Base-by-base conservation (phyloP, 495 filamentous ascomycete species). In the Hypomontagnella monticulosa region DNA sequence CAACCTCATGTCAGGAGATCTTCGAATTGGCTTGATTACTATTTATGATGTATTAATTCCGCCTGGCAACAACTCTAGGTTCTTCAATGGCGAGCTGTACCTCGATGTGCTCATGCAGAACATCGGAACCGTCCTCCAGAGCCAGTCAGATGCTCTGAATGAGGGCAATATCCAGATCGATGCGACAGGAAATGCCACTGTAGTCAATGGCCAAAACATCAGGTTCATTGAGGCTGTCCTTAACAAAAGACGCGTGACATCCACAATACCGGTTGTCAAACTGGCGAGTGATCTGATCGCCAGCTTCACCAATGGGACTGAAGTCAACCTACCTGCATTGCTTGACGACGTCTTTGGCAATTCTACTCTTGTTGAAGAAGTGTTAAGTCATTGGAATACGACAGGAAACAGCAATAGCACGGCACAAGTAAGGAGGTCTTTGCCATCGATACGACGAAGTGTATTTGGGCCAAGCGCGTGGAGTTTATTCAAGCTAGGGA, bases 51-150 rank as follows among this genome's bases (percentile, higher is more conserved):
- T 81, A 6, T 15, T 71, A 4, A 60, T 84, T 4, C 68, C 72
- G 27, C 80, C 74, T 1, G 82, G 82, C 6, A 80, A 82, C 66
- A 84, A 84, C 66, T 76, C 73, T 8, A 64, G 78, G 5, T 59
- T 63, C 5, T 74, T 80, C 48, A 70, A 76, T 27, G 81, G 79
- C 11, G 61, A 72, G 30, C 69, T 76, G 4, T 76, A 74, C 63
- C 59, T 78, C 32, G 63, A 74, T 19, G 53, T 59, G 46, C 57
- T 75, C 16, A 50, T 76, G 9, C 71, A 69, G 20, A 83, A 81
- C 59, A 62, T 84, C 15, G 69, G 61, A 0, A 61, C 70, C 0
- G 71, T 84, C 14, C 44, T 82, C 9, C 49, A 67, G 5, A 50
- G 67, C 4, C 77, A 82, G 61, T 49, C 40, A 4, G 52, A 53